Evolutionary conservation across 257 asterid genomes (phyloP).

Genomic region (Osmanthus fragrans): DNA sequence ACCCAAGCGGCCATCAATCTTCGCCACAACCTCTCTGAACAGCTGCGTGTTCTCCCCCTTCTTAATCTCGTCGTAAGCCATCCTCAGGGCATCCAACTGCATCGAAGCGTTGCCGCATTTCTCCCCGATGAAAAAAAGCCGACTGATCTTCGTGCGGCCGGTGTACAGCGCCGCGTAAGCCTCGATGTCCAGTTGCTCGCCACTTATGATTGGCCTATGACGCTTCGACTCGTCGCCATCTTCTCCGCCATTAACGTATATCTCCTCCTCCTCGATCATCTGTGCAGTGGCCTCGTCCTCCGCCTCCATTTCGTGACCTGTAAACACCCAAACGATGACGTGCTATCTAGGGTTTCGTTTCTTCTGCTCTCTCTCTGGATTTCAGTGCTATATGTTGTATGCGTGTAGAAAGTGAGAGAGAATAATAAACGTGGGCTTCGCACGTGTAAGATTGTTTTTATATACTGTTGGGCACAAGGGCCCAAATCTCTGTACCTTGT

Average conservation of each 20-base stretch:
- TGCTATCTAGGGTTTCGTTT: constrained; percentile 38
- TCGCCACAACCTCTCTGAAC: constrained; percentile 72
- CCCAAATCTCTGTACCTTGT: neutral
- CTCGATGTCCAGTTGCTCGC: constrained; percentile 90
- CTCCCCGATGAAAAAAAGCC: constrained; percentile 76
- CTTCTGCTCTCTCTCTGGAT: constrained; percentile 11
- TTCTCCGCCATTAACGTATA: constrained; percentile 58
- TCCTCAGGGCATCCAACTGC: constrained; percentile 85
- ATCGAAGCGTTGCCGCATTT: constrained; percentile 60
- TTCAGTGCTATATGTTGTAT: neutral
- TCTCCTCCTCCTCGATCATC: constrained; percentile 62
- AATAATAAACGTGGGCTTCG: constrained; percentile 9
- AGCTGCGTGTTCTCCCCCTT: constrained; percentile 90
- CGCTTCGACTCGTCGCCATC: constrained; percentile 47
- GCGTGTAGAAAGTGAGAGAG: constrained; percentile 1
- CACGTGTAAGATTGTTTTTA: neutral
- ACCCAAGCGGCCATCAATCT: constrained; percentile 76
- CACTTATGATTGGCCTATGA: constrained; percentile 80
- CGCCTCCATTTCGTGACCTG: constrained; percentile 52
- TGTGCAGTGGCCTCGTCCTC: constrained; percentile 53
- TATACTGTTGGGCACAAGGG: constrained; percentile 1
- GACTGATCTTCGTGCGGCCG: constrained; percentile 82
- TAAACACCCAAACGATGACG: constrained; percentile 18
- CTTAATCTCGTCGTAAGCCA: constrained; percentile 94
- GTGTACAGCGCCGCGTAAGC: constrained; percentile 84